Evolutionary conservation across 164 flowering plant species (phyloP).

Genomic region (Piper betle): DNA sequence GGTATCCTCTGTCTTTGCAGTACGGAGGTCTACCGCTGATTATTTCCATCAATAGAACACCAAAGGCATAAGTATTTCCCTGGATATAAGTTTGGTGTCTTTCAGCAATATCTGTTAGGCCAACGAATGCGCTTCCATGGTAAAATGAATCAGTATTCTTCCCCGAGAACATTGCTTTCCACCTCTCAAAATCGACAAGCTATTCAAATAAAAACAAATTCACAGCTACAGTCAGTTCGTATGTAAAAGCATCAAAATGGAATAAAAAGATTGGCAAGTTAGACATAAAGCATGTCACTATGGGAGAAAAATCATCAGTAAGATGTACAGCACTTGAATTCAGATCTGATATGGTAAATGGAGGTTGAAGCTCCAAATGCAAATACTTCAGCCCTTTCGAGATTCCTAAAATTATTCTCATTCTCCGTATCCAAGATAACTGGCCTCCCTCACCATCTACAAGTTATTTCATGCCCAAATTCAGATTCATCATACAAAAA

Average conservation of each 20-base stretch:
- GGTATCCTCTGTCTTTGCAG: conserved; percentile 68
- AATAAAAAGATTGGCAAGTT: background rate
- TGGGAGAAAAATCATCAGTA: conserved; percentile 87
- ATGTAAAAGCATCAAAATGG: background rate
- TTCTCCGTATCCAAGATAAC: conserved; percentile 78
- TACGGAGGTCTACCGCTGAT: conserved; percentile 73
- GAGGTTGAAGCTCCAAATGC: conserved; percentile 72
- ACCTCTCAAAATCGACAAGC: conserved; percentile 90
- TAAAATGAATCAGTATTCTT: conserved; percentile 50
- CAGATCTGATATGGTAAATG: conserved; percentile 65
- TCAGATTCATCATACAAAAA: background rate
- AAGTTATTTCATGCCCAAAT: conserved; percentile 1
- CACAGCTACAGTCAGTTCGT: background rate
- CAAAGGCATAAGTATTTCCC: conserved; percentile 67
- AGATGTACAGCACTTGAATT: conserved; percentile 71
- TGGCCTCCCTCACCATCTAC: conserved; percentile 84
- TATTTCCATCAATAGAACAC: conserved; percentile 73
- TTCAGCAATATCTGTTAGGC: conserved; percentile 54
- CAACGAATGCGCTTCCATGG: conserved; percentile 37
- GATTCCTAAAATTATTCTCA: conserved; percentile 76
- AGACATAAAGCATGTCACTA: conserved; percentile 27
- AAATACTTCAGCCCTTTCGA: conserved; percentile 80
- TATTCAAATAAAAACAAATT: conserved; percentile 14
- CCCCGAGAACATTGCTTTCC: conserved; percentile 74
- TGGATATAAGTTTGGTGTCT: conserved; percentile 49